Evolutionary conservation across 257 asterid species (phyloP), one percentile per base, ranked within the genome.

Genomic region (Primulina eburnea): DNA sequence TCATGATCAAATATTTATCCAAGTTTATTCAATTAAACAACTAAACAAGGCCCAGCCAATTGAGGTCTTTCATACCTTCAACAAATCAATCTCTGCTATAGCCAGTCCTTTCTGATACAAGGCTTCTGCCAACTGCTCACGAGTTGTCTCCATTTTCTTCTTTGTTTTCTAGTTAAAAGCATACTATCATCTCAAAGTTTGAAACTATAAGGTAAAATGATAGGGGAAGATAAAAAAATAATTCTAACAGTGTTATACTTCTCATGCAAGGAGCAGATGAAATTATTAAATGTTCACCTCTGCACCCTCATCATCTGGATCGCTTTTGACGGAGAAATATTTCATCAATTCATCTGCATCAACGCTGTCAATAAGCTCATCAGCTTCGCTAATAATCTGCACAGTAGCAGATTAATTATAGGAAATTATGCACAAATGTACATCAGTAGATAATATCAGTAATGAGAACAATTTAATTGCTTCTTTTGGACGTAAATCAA

Each of bases 71-170:
- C 32, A 40, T 84, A 90, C 98, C 96, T 93, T 90, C 58, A 85
- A 35, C 17, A 77, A 63, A 72, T 90, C 94, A 32, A 84, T 82
- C 83, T 90, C 97, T 68, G 86, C 87, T 71, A 89, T 69, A 73
- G 98, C 91, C 73, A 90, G 76, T 71, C 98, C 96, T 79, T 86
- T 89, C 81, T 93, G 97, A 74, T 86, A 93, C 68, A 93, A 85
- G 59, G 98, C 96, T 78, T 93, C 97, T 14, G 94, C 86, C 78
- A 93, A 80, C 74, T 89, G 97, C 76, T 89, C 97, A 52, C 90
- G 90, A 59, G 86, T 85, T 47, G 86, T 74, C 71, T 90, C 96
- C 97, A 90, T 86, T 79, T 84, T 87, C 92, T 89, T 90, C 90
- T 87, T 93, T 77, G 38, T 72, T 79, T 76, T 86, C 98, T 93